Conservation (phyloP, 2,329 filamentous ascomycete genomes). For the Exutisphaerella laricina region DNA sequence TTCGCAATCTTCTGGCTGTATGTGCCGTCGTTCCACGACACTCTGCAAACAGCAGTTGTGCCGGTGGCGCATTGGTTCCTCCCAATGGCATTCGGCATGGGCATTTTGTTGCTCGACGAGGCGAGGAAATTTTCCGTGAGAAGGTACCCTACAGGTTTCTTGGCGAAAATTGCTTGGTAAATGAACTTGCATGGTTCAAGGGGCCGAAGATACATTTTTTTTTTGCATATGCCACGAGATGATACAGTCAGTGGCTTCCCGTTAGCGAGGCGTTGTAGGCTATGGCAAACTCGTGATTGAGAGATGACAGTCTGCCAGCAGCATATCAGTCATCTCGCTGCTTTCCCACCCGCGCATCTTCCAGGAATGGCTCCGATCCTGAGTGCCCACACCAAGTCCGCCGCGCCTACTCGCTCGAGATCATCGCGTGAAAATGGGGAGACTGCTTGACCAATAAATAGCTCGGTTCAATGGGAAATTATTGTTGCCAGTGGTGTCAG, state of each 20-base stretch:
- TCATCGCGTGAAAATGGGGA: no score
- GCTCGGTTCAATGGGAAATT: no score
- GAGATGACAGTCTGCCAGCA: no score
- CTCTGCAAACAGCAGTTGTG: slow-evolving; percentile 57
- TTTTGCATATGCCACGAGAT: not conserved
- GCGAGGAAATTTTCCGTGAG: slow-evolving; percentile 58
- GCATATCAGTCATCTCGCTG: no score
- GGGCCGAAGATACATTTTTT: not conserved
- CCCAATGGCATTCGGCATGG: slow-evolving; percentile 65
- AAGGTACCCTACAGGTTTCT: slow-evolving; percentile 51
- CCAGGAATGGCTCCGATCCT: no score
- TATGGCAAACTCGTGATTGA: no score
- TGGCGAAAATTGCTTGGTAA: slow-evolving; percentile 61
- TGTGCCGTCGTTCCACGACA: slow-evolving; percentile 57
- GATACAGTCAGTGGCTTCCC: not conserved
- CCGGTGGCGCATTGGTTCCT: slow-evolving; percentile 72
- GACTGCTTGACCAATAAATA: no score
- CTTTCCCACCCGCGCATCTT: no score
- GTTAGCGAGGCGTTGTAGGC: slow-evolving; percentile 1
- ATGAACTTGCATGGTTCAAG: not conserved
- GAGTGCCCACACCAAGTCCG: no score
- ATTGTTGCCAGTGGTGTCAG: no score
- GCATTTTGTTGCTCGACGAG: slow-evolving; percentile 61
- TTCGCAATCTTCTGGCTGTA: slow-evolving; percentile 65
- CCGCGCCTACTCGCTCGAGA: no score